These are phyloP conservation scores for Mycena indigotica DNA, from an alignment of 768 basidiomycete species.

Conservation along the genomic window DNA sequence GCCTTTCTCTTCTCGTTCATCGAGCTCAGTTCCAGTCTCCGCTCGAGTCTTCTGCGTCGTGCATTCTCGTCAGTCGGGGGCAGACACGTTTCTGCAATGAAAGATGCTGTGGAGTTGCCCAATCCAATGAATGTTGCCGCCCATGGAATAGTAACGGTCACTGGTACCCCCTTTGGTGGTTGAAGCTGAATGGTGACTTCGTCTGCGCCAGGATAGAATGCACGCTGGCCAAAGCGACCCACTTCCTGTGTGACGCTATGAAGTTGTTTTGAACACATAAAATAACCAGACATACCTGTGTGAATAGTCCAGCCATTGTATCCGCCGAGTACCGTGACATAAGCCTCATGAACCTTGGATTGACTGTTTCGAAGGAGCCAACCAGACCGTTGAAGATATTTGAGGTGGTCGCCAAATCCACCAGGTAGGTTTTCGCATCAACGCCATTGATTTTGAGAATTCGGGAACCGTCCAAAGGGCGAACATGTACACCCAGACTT, in stretches of 20 bases:
- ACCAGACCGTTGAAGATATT: slow-evolving; percentile 23
- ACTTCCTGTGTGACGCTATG: no score
- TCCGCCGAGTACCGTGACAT: slow-evolving; percentile 23
- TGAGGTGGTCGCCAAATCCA: slow-evolving; percentile 13
- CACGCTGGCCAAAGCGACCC: slow-evolving; percentile 20
- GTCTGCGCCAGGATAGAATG: slow-evolving; percentile 21
- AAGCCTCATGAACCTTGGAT: slow-evolving; percentile 20
- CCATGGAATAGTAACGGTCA: slow-evolving; percentile 20
- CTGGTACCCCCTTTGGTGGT: slow-evolving; percentile 4
- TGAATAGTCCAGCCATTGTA: slow-evolving; percentile 16
- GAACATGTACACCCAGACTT: slow-evolving; percentile 9
- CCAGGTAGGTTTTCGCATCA: slow-evolving; percentile 12
- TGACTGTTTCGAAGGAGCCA: slow-evolving; percentile 18
- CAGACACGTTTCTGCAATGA: slow-evolving; percentile 18
- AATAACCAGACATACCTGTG: no score
- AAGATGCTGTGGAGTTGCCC: slow-evolving; percentile 17
- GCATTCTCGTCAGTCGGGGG: neutral
- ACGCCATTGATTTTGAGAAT: slow-evolving; percentile 19
- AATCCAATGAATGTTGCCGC: slow-evolving; percentile 17
- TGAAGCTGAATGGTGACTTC: slow-evolving; percentile 6
- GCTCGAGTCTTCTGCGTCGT: neutral
- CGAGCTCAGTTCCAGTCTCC: neutral
- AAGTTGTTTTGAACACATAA: no score
- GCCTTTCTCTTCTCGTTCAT: slow-evolving; percentile 10
- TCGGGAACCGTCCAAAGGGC: slow-evolving; percentile 18